Base-by-base conservation (phyloP, 2,329 filamentous ascomycete genomes). In the Hypomyces perniciosus region DNA sequence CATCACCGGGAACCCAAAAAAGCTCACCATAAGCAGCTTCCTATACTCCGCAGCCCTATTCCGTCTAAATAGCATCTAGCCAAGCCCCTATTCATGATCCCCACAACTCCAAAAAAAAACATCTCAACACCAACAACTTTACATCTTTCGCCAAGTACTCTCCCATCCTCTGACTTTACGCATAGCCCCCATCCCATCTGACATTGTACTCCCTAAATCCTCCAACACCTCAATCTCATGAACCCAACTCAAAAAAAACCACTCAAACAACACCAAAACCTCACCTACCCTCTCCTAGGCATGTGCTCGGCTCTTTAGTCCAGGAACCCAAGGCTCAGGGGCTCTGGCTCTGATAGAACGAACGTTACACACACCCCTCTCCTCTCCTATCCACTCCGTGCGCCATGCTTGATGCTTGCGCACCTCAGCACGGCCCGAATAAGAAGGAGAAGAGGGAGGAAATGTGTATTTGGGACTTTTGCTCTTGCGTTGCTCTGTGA, bases 241-340 rank as follows among this genome's bases (percentile, higher is more conserved):
- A 6, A n/a, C 40, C 27, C 40, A 39, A 20, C 9, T 20, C 7
- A 1, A 26, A 10, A 20, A 26, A 42, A 37, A 10, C 33, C 8
- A 35, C 13, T 3, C 9, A 41, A 41, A 27, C 38, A 27, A 41
- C 10, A 41, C 8, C 38, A 41, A 13, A 20, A 13, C 9, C 42
- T 20, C 20, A 20, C 20, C 3, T 20, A 20, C 20, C 20, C 20
- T 20, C 20, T 20, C 20, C 20, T 20, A 13, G 42, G 44, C 50
- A 78, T 83, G 79, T 83, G 74, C 77, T 81, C 79, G 68, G 74
- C 74, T 75, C 73, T 77, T 79, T 83, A 83, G 80, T 82, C 79
- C 78, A 72, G 69, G 70, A 69, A 72, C 75, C 78, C 76, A 81
- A 77, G 65, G 66, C 73, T 80, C 70, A 74, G 69, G 72, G 73